phyloP scores from a whole-genome alignment of 2,329 filamentous ascomycete species.

The Teratosphaeriaceae sp. region DNA sequence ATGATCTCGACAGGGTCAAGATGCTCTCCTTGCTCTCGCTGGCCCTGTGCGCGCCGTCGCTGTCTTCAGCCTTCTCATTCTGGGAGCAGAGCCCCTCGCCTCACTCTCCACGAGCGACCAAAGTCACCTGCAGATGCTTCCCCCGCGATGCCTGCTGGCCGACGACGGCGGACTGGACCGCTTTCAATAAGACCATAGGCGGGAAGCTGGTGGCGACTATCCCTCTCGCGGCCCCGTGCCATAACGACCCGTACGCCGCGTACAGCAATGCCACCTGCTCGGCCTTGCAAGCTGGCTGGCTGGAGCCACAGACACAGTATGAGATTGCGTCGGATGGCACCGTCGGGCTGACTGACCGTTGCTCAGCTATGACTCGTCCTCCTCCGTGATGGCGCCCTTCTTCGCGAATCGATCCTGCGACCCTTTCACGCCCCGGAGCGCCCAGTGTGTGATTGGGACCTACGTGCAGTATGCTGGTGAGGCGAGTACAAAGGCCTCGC shows the following conservation, averaged over 20 bases:
- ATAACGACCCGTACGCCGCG: constrained; percentile 30
- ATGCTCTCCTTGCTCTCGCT: no score
- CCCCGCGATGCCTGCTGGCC: constrained; percentile 54
- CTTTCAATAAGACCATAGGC: constrained; percentile 46
- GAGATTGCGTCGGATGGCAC: no score
- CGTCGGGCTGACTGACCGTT: neutral
- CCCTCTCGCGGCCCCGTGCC: constrained; percentile 49
- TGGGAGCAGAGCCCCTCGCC: no score
- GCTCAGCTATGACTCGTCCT: constrained; percentile 26
- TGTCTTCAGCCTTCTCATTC: no score
- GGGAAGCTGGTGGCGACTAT: constrained; percentile 47
- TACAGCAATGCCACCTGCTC: constrained; percentile 43
- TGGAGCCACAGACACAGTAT: constrained; percentile 40
- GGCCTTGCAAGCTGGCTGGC: constrained; percentile 40
- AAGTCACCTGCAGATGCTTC: constrained; percentile 46
- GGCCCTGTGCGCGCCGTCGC: no score
- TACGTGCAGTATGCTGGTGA: constrained; percentile 29
- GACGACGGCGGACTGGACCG: constrained; percentile 37
- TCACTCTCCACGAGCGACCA: no score
- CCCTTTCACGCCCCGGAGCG: constrained; percentile 30
- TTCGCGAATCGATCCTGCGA: constrained; percentile 36
- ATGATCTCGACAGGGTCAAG: no score
- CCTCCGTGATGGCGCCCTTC: constrained; percentile 34
- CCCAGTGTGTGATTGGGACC: constrained; percentile 39
- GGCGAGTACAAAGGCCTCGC: no score